Percentiles rank a stretch among this genome's conserved stretches.
Conservation (phyloP, 2,329 filamentous ascomycete species). For the Nemania diffusa region DNA sequence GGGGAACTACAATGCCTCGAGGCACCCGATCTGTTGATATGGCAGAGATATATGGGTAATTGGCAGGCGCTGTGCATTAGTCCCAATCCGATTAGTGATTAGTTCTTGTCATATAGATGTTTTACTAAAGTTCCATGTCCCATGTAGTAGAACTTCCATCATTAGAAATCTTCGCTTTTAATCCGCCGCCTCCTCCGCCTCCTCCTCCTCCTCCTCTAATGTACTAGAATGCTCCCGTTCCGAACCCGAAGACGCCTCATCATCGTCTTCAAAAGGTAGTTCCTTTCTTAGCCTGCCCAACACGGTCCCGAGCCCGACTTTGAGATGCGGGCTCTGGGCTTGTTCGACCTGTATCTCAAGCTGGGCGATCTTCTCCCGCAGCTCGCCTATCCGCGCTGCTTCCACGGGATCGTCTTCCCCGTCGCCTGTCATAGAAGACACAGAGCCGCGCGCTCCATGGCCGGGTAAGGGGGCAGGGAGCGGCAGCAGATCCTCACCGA, state of each 20-base stretch:
- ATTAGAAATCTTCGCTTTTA: not conserved
- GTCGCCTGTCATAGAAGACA: constrained; percentile 30
- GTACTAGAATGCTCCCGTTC: not conserved
- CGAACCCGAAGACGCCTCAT: not conserved
- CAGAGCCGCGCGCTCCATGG: constrained; percentile 4
- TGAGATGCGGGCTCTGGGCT: constrained; percentile 44
- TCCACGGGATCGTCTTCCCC: constrained; percentile 36
- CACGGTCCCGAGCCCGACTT: constrained; percentile 43
- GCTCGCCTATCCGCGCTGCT: constrained; percentile 37
- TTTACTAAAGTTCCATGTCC: not conserved
- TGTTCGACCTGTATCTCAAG: constrained; percentile 43
- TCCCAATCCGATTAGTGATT: not conserved
- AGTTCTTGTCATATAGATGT: not conserved
- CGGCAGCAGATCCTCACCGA: constrained; percentile 53
- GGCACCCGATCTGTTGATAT: constrained; percentile 1
- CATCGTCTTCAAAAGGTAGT: constrained; percentile 31
- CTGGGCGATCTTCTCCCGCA: constrained; percentile 46
- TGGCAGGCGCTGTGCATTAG: constrained; percentile 2
- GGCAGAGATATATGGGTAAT: constrained; percentile 2
- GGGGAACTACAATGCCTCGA: constrained; percentile 3
- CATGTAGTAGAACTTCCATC: not conserved
- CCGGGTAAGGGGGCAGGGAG: constrained; percentile 45
- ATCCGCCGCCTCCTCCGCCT: not conserved
- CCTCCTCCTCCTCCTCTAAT: not conserved
- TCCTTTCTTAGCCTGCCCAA: constrained; percentile 44